These are phyloP conservation scores for Verticillium alfalfae DNA, from an alignment of 2,329 filamentous ascomycete species.

Conservation along the genomic window DNA sequence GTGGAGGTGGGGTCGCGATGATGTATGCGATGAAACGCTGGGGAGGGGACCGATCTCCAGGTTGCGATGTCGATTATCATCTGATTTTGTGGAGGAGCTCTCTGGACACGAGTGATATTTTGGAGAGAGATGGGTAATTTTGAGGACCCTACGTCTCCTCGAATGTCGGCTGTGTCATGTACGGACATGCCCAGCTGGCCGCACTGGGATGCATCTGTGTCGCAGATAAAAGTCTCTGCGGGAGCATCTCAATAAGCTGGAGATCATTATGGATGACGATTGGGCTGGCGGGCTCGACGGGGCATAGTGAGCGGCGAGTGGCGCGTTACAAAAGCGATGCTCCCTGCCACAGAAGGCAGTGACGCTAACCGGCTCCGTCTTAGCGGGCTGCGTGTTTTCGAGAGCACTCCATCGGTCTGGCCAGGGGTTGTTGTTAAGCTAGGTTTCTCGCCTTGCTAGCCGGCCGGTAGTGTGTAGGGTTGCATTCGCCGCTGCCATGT, in stretches of 20 bases:
- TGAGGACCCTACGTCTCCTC: background rate
- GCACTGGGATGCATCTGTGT: background rate
- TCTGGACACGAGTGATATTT: background rate
- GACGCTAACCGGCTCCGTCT: background rate
- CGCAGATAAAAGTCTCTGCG: background rate
- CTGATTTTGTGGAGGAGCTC: background rate
- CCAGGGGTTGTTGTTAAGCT: background rate
- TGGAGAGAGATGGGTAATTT: background rate
- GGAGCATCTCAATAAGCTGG: background rate
- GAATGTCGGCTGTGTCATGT: background rate
- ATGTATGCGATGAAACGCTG: slow-evolving; percentile 8
- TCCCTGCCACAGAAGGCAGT: background rate
- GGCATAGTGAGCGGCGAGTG: background rate
- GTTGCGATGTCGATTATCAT: background rate
- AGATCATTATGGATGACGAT: background rate
- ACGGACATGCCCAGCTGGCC: background rate
- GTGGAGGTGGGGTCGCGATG: slow-evolving; percentile 7
- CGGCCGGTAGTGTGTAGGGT: background rate
- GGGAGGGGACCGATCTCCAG: background rate
- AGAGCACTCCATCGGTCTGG: background rate
- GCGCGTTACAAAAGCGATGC: background rate
- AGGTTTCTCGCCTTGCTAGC: background rate
- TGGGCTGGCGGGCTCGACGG: background rate
- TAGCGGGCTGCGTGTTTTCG: background rate
- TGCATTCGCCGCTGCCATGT: background rate